Base-by-base conservation (phyloP, 768 basidiomycete species). In the Boletus subcaerulescens region DNA sequence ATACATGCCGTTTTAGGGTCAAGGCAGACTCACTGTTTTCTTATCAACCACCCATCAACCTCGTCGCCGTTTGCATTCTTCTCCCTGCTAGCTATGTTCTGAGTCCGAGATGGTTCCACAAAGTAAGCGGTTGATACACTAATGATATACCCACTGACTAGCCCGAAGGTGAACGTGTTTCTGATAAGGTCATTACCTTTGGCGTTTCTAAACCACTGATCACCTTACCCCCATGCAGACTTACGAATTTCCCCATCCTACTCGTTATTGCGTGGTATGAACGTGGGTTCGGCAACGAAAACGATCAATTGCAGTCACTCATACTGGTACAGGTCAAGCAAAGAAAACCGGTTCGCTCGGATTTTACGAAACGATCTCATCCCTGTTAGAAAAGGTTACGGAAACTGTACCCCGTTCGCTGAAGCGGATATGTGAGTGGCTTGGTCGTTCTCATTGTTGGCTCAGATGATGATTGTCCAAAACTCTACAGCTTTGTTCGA, bases 51-150 rank as follows among this genome's bases (percentile, higher is more conserved):
- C 97, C 97, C 0, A 73, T 98, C 64, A 99, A 98, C 69, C 71
- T 98, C 7, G 56, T 95, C 41, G 97, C 96, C 0, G 74, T 98
- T 14, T 83, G 84, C 48, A 76, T 96, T 58, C 88, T 99, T 80
- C 77, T 94, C 57, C 94, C 97, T 2, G 78, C 89, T 20, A 90
- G 87, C 59, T 94, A 90, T 68, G 72, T 93, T 48, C 76, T 97
- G n/a, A 80, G 80, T 8, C 93, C 94, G n/a, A 79, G 96, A 50
- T 98, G 93, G 93, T 98, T 98, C 68, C 96, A 98, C 69, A 98
- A 98, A 76, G 90, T 89, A 64, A 50, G 66, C 14, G 13, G 13
- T 7, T 6, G n/a, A 8, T 29, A 32, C 7, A 18, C 29, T 36
- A 42, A 46, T 22, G 38, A 48, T 24, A 42, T 63, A 51, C 59